Evolutionary conservation across 2,329 filamentous ascomycete genomes (phyloP), one percentile per base, ranked within the genome.

Genomic region (Epichloe festucae): DNA sequence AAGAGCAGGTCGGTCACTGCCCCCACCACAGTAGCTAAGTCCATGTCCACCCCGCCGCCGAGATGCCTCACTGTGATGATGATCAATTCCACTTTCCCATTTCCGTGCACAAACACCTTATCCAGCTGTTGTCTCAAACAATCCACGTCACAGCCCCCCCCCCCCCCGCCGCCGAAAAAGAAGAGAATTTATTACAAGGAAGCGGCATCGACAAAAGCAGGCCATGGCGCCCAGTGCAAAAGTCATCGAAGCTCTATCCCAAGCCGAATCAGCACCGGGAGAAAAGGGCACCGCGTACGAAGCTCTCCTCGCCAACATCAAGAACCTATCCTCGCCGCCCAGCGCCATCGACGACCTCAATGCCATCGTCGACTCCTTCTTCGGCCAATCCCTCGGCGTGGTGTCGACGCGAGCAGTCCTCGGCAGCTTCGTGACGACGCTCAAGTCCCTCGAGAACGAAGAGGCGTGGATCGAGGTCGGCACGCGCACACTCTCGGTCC

Each of bases 381-480:
- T 90, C 57, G 75, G 73, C 57, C 82, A 87, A 60, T 75, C 76
- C 21, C 76, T 90, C 50, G 85, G 86, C 60, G 82, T 91, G 59
- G 85, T 93, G n/a, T 76, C 82, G 34, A 82, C 85, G 5, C 81
- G 87, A 5, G 76, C 81, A 15, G 75, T 93, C 12, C 80, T 94
- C 55, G 74, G 77, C 51, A 70, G 73, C 52, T 87, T 94, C 63
- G 75, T 86, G 57, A 62, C 71, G 42, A 72, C 77, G 15, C 84
- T 95, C 58, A 71, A 77, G 54, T 68, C 70, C 19, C 72, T 89
- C 52, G 67, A 75, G 39, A 76, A 81, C 58, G 67, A 80, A 42
- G 79, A 85, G 54, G 72, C 84, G 55, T 85, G 84, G 70, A 85
- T 95, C 60, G 78, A 82, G 57, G 85, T 89, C 46, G 89, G 87